Evolutionary conservation across 306 rosid genomes (phyloP).

Genomic region (Vicia villosa): DNA sequence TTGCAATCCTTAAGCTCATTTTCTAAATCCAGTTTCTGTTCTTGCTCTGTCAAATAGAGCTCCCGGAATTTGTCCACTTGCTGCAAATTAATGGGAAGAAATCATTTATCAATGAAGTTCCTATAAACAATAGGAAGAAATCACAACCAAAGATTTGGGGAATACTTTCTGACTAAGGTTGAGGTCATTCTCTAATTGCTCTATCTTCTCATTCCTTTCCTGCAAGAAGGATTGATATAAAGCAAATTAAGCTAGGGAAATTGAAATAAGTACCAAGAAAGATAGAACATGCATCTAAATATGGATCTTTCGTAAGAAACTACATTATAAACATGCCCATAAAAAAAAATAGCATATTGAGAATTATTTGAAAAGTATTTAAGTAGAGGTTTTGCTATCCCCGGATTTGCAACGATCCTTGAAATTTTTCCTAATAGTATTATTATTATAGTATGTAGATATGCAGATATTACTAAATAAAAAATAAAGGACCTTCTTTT

Average conservation of each 20-base stretch:
- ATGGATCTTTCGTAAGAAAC: slow-evolving; percentile 20
- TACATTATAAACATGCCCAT: not conserved
- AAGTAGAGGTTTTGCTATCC: not conserved
- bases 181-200: slow-evolving; percentile 81
- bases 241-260: slow-evolving; percentile 30
- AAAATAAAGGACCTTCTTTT: slow-evolving; percentile 69
- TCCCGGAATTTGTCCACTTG: slow-evolving; percentile 72
- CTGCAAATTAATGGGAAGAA: slow-evolving; percentile 53
- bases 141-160: slow-evolving; percentile 6
- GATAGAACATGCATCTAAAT: slow-evolving; percentile 15
- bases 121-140: slow-evolving; percentile 11
- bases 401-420: not conserved
- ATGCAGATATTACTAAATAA: not conserved
- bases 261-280: slow-evolving; percentile 18
- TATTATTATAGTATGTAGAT: not conserved
- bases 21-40: slow-evolving; percentile 71
- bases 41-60: slow-evolving; percentile 76
- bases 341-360: not conserved
- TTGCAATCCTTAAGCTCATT: slow-evolving; percentile 76
- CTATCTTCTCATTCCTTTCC: slow-evolving; percentile 81
- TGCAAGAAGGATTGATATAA: slow-evolving; percentile 40
- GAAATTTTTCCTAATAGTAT: not conserved
- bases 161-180: slow-evolving; percentile 65
- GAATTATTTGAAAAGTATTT: not conserved
- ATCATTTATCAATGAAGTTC: not conserved